Base-by-base conservation (phyloP, 192 early-diverging fungal genomes). In the Gonapodya prolifera region DNA sequence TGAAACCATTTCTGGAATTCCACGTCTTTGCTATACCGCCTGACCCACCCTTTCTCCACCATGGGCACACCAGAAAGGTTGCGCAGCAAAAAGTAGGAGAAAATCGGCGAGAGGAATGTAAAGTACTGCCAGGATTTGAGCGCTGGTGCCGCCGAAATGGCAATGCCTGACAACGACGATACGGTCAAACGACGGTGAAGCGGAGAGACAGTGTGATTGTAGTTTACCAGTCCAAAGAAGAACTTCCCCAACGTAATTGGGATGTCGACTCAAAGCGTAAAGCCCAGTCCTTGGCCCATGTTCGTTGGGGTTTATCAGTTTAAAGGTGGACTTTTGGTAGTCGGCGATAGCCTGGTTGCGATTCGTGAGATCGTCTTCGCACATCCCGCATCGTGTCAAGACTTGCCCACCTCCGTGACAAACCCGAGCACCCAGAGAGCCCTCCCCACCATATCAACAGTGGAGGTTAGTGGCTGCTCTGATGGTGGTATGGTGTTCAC, bases 211-310 rank as follows among this genome's bases (percentile, higher is more conserved):
- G 8, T 8, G 8, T 16, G 45, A 61, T 61, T 61, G 8, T 30
- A 16, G 32, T 8, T 73, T 73, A 32, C 71, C 71, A 8, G 18
- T 32, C 71, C 71, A 73, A 2, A 73, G 71, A 18, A 73, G 71
- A 8, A 73, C 71, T 29, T 73, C 71, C 8, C 71, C 71, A 32
- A 73, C 18, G 71, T 73, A 73, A 32, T 73, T 73, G 71, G 32
- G 28, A 32, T 73, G 71, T 32, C 71, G 16, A 8, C 8, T 16
- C 16, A 32, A 2, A 2, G 18, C 32, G 8, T 13, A 73, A 2
- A 73, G 31, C 28, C 71, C 71, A 8, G 16, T 73, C 18, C 32
- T 8, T 16, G 45, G 71, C 18, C 18, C 32, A 29, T 73, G 18
- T 18, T 8, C 16, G 28, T 18, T 73, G 71, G 71, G 71, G 71